phyloP scores from a whole-genome alignment of 306 rosid species.

The Casuarina equisetifolia region DNA sequence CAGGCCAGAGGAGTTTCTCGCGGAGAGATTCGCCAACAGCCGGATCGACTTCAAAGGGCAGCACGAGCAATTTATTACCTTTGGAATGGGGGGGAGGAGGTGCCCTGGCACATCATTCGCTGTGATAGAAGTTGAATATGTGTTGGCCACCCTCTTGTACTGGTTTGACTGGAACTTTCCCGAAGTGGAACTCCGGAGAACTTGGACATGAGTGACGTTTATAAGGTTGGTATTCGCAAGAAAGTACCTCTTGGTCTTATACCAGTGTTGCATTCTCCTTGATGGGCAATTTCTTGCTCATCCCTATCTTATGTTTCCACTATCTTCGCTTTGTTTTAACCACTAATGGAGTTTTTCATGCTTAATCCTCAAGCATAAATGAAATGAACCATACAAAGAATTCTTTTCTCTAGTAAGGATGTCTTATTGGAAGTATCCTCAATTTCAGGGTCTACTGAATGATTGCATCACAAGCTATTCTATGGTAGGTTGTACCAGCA shows the following conservation, averaged over 20 bases:
- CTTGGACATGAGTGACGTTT: slow-evolving; percentile 36
- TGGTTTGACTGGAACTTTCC: slow-evolving; percentile 49
- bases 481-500: background rate
- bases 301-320: background rate
- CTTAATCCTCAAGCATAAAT: too few species aligned
- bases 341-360: too few species aligned
- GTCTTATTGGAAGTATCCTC: background rate
- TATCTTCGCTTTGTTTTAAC: background rate
- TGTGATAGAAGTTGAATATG: slow-evolving; percentile 8
- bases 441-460: background rate
- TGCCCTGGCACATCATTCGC: slow-evolving; percentile 38
- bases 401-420: too few species aligned
- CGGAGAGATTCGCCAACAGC: slow-evolving; percentile 36
- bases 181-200: background rate
- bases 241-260: slow-evolving; percentile 35
- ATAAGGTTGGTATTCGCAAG: slow-evolving; percentile 24
- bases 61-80: slow-evolving; percentile 23
- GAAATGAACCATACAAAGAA: too few species aligned
- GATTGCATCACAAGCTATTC: background rate
- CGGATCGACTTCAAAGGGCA: slow-evolving; percentile 24
- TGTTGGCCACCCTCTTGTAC: slow-evolving; percentile 39
- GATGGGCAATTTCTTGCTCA: background rate
- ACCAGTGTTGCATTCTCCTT: slow-evolving; percentile 19
- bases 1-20: slow-evolving; percentile 32
- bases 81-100: slow-evolving; percentile 25